phyloP scores from a whole-genome alignment of 805 yeast species.

The Babjeviella inositovora region DNA sequence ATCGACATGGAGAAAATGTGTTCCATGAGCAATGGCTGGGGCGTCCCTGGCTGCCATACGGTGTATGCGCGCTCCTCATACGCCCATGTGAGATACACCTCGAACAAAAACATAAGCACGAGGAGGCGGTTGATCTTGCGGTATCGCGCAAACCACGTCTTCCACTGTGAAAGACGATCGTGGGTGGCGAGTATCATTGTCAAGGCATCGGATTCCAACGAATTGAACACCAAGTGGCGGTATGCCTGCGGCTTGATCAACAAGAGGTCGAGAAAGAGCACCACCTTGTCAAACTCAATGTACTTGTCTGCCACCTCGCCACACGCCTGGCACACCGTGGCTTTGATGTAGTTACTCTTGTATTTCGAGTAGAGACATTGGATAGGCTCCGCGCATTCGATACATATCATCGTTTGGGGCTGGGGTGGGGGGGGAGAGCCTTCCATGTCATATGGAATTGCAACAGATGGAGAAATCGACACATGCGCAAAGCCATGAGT shows the following conservation, averaged over 20 bases:
- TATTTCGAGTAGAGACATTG: conserved; percentile 53
- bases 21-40: conserved; percentile 10
- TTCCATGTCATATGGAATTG: too few relatives aligned
- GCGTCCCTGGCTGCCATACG: too few relatives aligned
- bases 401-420: conserved; percentile 53
- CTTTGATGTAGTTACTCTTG: conserved; percentile 62
- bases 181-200: too few relatives aligned
- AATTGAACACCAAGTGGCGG: conserved; percentile 73
- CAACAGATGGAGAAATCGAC: too few relatives aligned
- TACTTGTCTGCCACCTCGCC: conserved; percentile 73
- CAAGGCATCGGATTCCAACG: conserved; percentile 21
- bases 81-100: conserved; percentile 88
- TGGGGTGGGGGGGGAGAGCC: too few relatives aligned
- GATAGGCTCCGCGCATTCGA: conserved; percentile 66
- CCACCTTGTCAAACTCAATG: conserved; percentile 76
- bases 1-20: conserved; percentile 16
- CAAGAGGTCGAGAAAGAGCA: conserved; percentile 70
- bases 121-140: conserved; percentile 23
- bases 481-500: too few relatives aligned
- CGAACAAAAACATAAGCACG: conserved; percentile 57
- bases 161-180: too few relatives aligned
- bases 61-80: conserved; percentile 50
- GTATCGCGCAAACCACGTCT: too few relatives aligned
- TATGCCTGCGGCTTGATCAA: conserved; percentile 79
- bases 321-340: conserved; percentile 65